phyloP scores from a whole-genome alignment of 2,329 filamentous ascomycete species.

The Aureobasidium sp. region DNA sequence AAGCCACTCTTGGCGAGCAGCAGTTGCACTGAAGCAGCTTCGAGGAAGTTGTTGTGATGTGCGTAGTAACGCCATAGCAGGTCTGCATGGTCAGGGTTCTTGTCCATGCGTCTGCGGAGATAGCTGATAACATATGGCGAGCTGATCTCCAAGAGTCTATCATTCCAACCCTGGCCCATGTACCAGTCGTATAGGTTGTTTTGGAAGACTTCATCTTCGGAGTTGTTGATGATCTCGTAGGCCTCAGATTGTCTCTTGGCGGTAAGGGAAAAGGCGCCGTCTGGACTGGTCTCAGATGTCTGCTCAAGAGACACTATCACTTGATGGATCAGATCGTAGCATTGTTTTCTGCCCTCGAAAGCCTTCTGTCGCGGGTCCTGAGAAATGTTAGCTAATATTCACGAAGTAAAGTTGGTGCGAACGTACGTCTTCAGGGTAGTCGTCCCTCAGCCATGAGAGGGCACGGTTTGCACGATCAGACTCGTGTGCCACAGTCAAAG shows the following conservation, averaged over 20 bases:
- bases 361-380: slow-evolving; percentile 57
- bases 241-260: slow-evolving; percentile 78
- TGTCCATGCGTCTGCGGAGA: slow-evolving; percentile 64
- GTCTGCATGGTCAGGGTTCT: slow-evolving; percentile 72
- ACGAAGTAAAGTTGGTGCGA: too few relatives aligned
- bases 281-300: slow-evolving; percentile 59
- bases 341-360: slow-evolving; percentile 64
- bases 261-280: slow-evolving; percentile 67
- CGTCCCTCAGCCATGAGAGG: slow-evolving; percentile 79
- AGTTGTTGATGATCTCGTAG: slow-evolving; percentile 80
- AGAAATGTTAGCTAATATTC: too few relatives aligned
- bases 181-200: slow-evolving; percentile 99
- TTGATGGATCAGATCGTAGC: slow-evolving; percentile 82
- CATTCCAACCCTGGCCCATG: slow-evolving; percentile 71
- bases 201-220: slow-evolving; percentile 88
- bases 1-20: slow-evolving; percentile 79
- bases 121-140: slow-evolving; percentile 83
- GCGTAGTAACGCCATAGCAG: slow-evolving; percentile 89
- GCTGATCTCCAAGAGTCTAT: slow-evolving; percentile 74
- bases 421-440: slow-evolving; percentile 48
- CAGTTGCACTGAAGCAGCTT: slow-evolving; percentile 80
- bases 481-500: slow-evolving; percentile 72
- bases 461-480: slow-evolving; percentile 82
- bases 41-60: slow-evolving; percentile 71
- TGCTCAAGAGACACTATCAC: slow-evolving; percentile 70